phyloP scores from a whole-genome alignment of 176 grass and related monocot species.

The Phyllostachys edulis region DNA sequence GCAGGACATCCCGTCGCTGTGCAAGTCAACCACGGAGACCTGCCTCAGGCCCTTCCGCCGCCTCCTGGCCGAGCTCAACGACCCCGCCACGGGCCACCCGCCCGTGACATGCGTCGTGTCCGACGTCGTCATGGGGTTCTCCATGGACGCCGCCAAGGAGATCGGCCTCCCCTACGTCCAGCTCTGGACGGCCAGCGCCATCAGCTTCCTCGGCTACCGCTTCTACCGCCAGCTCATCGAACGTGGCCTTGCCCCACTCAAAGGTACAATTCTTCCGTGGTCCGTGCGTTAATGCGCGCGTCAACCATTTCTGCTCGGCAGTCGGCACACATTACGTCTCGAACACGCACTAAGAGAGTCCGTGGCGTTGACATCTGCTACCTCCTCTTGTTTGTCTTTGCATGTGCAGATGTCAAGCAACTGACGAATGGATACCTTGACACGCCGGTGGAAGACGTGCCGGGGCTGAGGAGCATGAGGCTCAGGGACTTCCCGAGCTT shows the following conservation, averaged over 20 bases:
- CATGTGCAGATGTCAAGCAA: constrained; percentile 36
- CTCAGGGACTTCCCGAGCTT: constrained; percentile 81
- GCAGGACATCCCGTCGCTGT: constrained; percentile 67
- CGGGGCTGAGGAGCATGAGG: constrained; percentile 48
- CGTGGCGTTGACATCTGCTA: not conserved
- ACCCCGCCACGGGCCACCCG: constrained; percentile 19
- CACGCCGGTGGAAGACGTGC: constrained; percentile 64
- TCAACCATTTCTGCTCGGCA: not conserved
- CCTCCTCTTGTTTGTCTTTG: not conserved
- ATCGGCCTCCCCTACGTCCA: constrained; percentile 58
- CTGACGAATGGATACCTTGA: constrained; percentile 75
- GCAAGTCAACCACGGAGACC: constrained; percentile 51
- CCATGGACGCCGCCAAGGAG: constrained; percentile 53
- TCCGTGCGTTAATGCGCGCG: not conserved
- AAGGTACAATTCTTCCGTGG: constrained; percentile 20
- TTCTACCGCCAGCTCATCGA: constrained; percentile 49
- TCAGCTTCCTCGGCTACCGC: constrained; percentile 61
- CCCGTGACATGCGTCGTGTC: constrained; percentile 65
- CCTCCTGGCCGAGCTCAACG: constrained; percentile 52
- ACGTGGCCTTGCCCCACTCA: constrained; percentile 65
- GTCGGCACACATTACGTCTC: not conserved
- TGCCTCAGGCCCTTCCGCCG: constrained; percentile 55
- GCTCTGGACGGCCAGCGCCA: constrained; percentile 75
- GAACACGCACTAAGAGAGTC: not conserved
- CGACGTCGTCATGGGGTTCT: constrained; percentile 79